Percentiles rank a stretch among this genome's conserved stretches.
phyloP scores from a whole-genome alignment of 1,284 basidiomycete species.

The Leccinum griseonigrum region DNA sequence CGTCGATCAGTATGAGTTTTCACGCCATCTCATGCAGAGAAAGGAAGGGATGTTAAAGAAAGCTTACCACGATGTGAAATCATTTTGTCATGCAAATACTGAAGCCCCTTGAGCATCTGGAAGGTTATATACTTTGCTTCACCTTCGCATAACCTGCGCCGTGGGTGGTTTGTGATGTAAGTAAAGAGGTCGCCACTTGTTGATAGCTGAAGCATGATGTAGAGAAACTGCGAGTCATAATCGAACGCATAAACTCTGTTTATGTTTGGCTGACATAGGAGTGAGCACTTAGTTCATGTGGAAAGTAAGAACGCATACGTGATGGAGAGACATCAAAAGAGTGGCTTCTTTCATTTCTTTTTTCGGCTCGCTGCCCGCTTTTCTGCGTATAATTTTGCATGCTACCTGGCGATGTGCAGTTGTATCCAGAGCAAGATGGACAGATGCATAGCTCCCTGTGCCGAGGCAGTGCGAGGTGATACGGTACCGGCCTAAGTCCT shows the following conservation, averaged over 20 bases:
- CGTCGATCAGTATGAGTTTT: constrained; percentile 2
- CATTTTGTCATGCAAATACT: constrained; percentile 69
- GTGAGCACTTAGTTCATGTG: neutral
- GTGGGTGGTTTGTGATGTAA: constrained; percentile 66
- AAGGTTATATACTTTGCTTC: constrained; percentile 84
- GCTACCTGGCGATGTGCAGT: constrained; percentile 70
- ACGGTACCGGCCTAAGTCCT: constrained; percentile 59
- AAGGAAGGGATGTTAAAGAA: neutral
- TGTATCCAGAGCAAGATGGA: constrained; percentile 71
- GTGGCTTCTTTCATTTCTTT: constrained; percentile 75
- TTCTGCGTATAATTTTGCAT: constrained; percentile 74
- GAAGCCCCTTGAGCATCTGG: constrained; percentile 71
- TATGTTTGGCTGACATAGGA: constrained; percentile 65
- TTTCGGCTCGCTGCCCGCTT: constrained; percentile 51
- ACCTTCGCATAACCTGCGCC: constrained; percentile 61
- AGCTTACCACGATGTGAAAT: constrained; percentile 77
- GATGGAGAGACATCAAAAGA: constrained; percentile 65
- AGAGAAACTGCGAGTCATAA: constrained; percentile 63
- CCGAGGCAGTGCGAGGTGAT: constrained; percentile 76
- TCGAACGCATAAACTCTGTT: constrained; percentile 73
- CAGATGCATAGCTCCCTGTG: constrained; percentile 77
- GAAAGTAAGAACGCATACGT: constrained; percentile 46
- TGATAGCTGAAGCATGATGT: constrained; percentile 83
- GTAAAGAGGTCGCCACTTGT: constrained; percentile 87
- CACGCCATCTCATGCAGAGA: neutral